Base-by-base conservation (phyloP, 202 grass and related monocot species). In the Zizania palustris region DNA sequence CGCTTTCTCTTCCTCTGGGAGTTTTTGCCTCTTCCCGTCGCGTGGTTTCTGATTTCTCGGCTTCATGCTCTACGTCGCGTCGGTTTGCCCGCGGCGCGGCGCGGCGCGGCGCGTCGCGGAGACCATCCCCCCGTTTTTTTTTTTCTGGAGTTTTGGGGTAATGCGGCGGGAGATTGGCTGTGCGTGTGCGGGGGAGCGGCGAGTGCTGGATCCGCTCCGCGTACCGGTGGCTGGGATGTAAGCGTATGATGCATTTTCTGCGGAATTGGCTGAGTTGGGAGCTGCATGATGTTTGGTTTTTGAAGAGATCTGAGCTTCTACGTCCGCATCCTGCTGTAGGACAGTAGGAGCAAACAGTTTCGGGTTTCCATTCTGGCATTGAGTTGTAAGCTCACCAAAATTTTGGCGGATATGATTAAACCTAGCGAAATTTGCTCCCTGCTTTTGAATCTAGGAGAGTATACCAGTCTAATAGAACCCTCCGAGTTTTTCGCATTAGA, bases 301-400 rank as follows among this genome's bases (percentile, higher is more conserved):
- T 2, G 21, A 50, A 77, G 88, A 71, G 83, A 85, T 88, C 83
- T 88, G 42, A 73, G 63, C 72, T 85, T 62, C 66, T 63, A 72
- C 77, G 84, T 66, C 78, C 75, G 70, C 87, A 74, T 71, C 78
- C 74, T 86, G 77, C 56, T 55, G 16, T 20, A 20, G n/a, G 49
- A n/a, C n/a, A 70, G 80, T 70, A 14, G 80, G 65, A 74, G 50
- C 34, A 14, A 55, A 1, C 20, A 21, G 15, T 45, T 62, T 44
- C n/a, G 10, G 51, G 40, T 61, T 76, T 55, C 4, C 18, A 13
- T 71, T 82, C 15, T 16, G 19, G 9, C 78, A 69, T 74, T 53
- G 60, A 45, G 61, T 84, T 43, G 50, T 7, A 16, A 59, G 61
- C 39, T 1, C 16, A 54, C 53, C 54, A 20, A 70, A 79, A 15